Evolutionary conservation across 1,284 basidiomycete species (phyloP), one percentile per base, ranked within the genome.

Genomic region (Ustanciosporium gigantosporum): DNA sequence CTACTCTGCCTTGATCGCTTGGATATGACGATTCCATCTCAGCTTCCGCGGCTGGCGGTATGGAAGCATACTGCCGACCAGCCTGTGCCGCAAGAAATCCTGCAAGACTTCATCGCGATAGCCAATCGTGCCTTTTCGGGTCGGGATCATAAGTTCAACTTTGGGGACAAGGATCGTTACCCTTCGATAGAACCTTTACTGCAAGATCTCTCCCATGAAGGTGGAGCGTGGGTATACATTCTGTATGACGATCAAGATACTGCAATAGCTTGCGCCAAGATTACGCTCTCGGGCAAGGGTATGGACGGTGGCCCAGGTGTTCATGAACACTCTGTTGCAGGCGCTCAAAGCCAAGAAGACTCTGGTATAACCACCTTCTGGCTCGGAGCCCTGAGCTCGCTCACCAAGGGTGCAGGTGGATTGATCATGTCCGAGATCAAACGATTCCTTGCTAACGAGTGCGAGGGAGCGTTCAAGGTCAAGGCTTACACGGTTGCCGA

Each of bases 211-310:
- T 9, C 9, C 11, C 27, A 29, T 9, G 27, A n/a, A n/a, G n/a
- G n/a, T 29, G 27, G 27, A 9, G 27, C 11, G 27, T 29, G 27
- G 27, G 27, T 29, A 9, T 29, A 11, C n/a, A 9, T 29, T n/a
- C 27, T 29, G 9, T 29, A 29, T n/a, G 27, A 29, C 27, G 27
- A 29, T 9, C 27, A 29, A 29, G 27, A 29, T 29, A 9, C 27
- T n/a, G 43, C 55, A 4, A 47, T 57, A 5, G 55, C 41, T 3
- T 43, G 55, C 0, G 55, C 55, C 3, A 58, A 58, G 24, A 25
- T 58, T 20, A 58, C 55, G 5, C 25, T 46, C 8, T 36, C 38
- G 22, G 55, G 55, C 0, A 34, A 43, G 16, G 41, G 45, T 0
- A 58, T 58, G 55, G 55, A 58, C 23, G 48, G 48, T 15, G 55